A percentile compares a stretch with the other conserved stretches of the same genome.
Conservation (phyloP, 179 eudicot species). For the Pouteria campechiana region DNA sequence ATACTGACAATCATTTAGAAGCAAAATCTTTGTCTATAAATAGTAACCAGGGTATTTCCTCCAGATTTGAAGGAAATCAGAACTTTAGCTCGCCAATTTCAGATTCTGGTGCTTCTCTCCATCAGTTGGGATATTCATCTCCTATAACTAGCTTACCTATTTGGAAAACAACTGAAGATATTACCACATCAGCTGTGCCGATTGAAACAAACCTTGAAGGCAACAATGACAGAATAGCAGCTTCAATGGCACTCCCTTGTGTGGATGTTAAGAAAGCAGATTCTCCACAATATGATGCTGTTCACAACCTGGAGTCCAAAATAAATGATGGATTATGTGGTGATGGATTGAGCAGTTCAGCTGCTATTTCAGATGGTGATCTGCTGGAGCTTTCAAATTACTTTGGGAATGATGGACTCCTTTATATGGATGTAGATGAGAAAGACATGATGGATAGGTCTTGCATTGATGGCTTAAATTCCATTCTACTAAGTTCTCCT, state of each 20-base stretch:
- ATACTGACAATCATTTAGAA: constrained; percentile 3
- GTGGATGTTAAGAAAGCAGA: constrained; percentile 7
- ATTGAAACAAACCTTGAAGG: constrained; percentile 6
- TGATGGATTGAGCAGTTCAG: constrained; percentile 9
- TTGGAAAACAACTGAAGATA: constrained; percentile 28
- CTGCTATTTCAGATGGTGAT: constrained; percentile 22
- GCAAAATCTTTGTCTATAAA: constrained; percentile 2
- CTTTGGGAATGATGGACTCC: constrained; percentile 26
- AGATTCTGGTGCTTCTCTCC: constrained; percentile 17
- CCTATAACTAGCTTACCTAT: constrained; percentile 13
- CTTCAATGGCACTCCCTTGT: constrained; percentile 8
- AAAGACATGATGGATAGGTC: constrained; percentile 16
- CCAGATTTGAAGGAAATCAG: constrained; percentile 13
- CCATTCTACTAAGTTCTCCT: constrained; percentile 6
- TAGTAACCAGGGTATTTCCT: constrained; percentile 7
- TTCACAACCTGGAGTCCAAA: constrained; percentile 2
- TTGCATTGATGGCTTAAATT: constrained; percentile 4
- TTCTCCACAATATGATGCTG: constrained; percentile 4
- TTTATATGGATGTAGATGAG: constrained; percentile 22
- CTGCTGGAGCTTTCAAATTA: constrained; percentile 29
- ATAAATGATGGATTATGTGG: constrained; percentile 4
- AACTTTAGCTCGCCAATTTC: constrained; percentile 15
- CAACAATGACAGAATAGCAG: constrained; percentile 9
- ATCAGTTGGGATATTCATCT: constrained; percentile 21
- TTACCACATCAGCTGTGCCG: constrained; percentile 21